Conservation (phyloP, 257 asterid species). For the Plantago ovata region DNA sequence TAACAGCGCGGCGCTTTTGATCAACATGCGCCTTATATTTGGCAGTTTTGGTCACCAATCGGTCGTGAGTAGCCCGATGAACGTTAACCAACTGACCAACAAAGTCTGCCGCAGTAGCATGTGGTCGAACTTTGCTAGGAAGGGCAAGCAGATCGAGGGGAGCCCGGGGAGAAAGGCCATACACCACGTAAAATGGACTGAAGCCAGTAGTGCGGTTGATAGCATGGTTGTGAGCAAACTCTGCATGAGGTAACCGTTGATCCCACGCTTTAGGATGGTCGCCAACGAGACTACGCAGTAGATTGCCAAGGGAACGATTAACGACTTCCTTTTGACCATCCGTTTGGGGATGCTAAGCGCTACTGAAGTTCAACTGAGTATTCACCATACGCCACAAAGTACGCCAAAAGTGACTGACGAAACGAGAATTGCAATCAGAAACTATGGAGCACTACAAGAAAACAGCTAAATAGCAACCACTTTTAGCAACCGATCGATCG, state of each 20-base stretch:
- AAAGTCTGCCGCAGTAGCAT: background rate
- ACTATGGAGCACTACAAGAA: no score
- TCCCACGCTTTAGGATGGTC: constrained; percentile 1
- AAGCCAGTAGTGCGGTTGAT: background rate
- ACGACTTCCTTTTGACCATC: constrained; percentile 18
- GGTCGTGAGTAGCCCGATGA: background rate
- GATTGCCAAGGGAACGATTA: constrained; percentile 1
- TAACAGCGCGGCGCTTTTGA: background rate
- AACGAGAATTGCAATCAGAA: background rate
- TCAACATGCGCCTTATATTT: background rate
- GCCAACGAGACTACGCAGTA: background rate
- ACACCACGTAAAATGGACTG: constrained; percentile 6
- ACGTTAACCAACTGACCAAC: background rate
- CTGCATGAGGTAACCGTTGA: background rate
- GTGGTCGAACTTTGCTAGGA: background rate
- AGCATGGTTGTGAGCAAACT: constrained; percentile 13
- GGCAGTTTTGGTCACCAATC: background rate
- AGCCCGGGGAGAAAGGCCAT: background rate
- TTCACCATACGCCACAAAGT: constrained; percentile 3
- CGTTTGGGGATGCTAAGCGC: constrained; percentile 16
- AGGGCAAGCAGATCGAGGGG: constrained; percentile 3
- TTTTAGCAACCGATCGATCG: no score
- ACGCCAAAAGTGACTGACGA: constrained; percentile 9
- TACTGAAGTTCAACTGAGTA: background rate
- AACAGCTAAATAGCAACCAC: no score